Evolutionary conservation across 495 filamentous ascomycete species (phyloP).

Genomic region (Annulohypoxylon nitens): DNA sequence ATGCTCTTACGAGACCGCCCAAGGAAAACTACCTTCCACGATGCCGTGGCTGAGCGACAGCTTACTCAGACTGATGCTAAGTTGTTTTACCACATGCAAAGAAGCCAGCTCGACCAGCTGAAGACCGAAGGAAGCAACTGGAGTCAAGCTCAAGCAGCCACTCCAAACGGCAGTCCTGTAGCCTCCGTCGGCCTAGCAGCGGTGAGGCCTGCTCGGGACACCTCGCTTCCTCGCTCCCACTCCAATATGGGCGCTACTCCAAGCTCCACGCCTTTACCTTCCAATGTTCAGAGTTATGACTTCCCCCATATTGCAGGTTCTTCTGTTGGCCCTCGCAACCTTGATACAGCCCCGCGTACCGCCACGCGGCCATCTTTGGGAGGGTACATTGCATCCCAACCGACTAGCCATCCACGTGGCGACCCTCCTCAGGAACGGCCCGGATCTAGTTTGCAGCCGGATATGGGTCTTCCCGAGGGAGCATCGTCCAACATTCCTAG

Average conservation of each 20-base stretch:
- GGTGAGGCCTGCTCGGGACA: conserved; percentile 28
- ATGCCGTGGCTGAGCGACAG: conserved; percentile 89
- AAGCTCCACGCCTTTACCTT: conserved; percentile 32
- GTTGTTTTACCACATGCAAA: conserved; percentile 82
- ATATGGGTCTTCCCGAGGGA: conserved; percentile 43
- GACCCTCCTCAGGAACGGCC: conserved; percentile 44
- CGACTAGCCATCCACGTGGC: conserved; percentile 25
- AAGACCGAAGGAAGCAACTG: conserved; percentile 61
- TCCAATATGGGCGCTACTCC: conserved; percentile 22
- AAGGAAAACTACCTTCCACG: conserved; percentile 84
- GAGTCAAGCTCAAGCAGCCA: conserved; percentile 58
- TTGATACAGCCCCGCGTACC: conserved; percentile 49
- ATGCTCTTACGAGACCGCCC: conserved; percentile 81
- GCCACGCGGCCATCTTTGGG: conserved; percentile 50
- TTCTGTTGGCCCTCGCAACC: conserved; percentile 31
- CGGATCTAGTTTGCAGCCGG: conserved; percentile 31
- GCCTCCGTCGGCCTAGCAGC: conserved; percentile 35
- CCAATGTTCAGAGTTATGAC: conserved; percentile 45
- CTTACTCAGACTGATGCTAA: conserved; percentile 93
- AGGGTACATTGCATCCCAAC: conserved; percentile 32
- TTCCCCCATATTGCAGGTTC: conserved; percentile 49
- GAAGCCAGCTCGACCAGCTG: conserved; percentile 76
- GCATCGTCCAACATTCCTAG: conserved; percentile 42
- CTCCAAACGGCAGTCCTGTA: conserved; percentile 65
- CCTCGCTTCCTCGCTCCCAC: conserved; percentile 26